A percentile compares a stretch with the other conserved stretches of the same genome.
phyloP scores from a whole-genome alignment of 1,284 basidiomycete genomes.

The Vanrija sp. region DNA sequence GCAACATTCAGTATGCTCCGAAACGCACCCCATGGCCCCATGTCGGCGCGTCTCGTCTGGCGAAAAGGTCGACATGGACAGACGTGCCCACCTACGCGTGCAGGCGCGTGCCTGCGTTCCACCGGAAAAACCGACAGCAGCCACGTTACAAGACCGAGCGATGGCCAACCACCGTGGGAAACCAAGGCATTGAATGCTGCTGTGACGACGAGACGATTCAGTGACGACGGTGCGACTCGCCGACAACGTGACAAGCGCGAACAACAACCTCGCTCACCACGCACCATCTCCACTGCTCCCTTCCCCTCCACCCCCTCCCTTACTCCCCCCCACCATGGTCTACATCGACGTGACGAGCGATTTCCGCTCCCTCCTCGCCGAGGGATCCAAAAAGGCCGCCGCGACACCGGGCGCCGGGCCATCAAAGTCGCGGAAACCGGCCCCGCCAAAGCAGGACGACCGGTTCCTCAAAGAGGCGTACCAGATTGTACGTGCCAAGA shows the following conservation, averaged over 20 bases:
- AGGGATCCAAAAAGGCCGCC: slow-evolving; percentile 10
- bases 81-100: no score
- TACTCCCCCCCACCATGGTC: slow-evolving; percentile 8
- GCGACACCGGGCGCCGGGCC: slow-evolving; percentile 9
- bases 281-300: not conserved
- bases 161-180: not conserved
- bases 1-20: no score
- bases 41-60: no score
- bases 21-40: no score
- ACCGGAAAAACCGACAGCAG: no score
- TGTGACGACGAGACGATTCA: no score
- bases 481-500: slow-evolving; percentile 36
- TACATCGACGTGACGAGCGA: slow-evolving; percentile 24
- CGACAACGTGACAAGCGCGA: no score
- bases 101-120: no score
- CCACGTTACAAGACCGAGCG: no score
- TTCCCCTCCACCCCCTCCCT: not conserved
- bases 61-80: no score
- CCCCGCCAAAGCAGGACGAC: slow-evolving; percentile 17
- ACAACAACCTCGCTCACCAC: not conserved
- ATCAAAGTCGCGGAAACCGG: slow-evolving; percentile 13
- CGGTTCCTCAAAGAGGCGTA: slow-evolving; percentile 48
- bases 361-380: slow-evolving; percentile 20
- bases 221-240: no score
- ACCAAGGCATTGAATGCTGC: not conserved